These are phyloP conservation scores for Ciborinia camelliae DNA, from an alignment of 2,329 filamentous ascomycete genomes.

Conservation along the genomic window DNA sequence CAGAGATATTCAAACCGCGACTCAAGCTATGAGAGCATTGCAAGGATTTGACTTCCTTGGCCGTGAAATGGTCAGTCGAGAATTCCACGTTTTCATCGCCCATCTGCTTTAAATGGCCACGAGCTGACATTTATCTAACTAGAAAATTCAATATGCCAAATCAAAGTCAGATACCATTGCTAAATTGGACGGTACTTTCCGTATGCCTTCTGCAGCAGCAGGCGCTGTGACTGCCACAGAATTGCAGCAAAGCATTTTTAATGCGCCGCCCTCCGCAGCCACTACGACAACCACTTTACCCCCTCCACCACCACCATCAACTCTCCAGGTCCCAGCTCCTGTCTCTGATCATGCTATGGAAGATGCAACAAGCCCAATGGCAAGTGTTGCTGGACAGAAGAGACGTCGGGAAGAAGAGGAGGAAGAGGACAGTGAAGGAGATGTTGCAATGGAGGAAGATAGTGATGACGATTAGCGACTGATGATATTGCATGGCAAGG, in stretches of 20 bases:
- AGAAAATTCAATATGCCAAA: conserved; percentile 92
- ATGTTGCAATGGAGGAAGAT: conserved; percentile 56
- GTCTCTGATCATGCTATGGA: conserved; percentile 47
- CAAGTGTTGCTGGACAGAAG: conserved; percentile 59
- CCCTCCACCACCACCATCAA: conserved; percentile 42
- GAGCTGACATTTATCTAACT: conserved; percentile 8
- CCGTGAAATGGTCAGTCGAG: conserved; percentile 68
- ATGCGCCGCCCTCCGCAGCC: conserved; percentile 56
- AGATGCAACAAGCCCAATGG: conserved; percentile 52
- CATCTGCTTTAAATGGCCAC: background rate
- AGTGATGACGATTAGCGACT: conserved; percentile 35
- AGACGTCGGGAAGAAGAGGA: conserved; percentile 62
- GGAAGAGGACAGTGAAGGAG: conserved; percentile 70
- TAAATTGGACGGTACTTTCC: conserved; percentile 89
- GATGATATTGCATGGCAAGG: conserved; percentile 24
- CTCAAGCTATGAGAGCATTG: conserved; percentile 85
- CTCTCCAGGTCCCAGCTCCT: conserved; percentile 46
- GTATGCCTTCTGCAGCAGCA: conserved; percentile 58
- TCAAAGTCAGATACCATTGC: conserved; percentile 83
- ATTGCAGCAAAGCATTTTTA: conserved; percentile 77
- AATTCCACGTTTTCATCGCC: background rate
- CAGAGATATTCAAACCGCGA: conserved; percentile 84
- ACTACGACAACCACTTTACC: conserved; percentile 39
- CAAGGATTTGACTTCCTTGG: conserved; percentile 86
- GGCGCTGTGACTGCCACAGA: conserved; percentile 64